Evolutionary conservation across 768 basidiomycete genomes (phyloP), one percentile per base, ranked within the genome.

Genomic region (Suillus occidentalis): DNA sequence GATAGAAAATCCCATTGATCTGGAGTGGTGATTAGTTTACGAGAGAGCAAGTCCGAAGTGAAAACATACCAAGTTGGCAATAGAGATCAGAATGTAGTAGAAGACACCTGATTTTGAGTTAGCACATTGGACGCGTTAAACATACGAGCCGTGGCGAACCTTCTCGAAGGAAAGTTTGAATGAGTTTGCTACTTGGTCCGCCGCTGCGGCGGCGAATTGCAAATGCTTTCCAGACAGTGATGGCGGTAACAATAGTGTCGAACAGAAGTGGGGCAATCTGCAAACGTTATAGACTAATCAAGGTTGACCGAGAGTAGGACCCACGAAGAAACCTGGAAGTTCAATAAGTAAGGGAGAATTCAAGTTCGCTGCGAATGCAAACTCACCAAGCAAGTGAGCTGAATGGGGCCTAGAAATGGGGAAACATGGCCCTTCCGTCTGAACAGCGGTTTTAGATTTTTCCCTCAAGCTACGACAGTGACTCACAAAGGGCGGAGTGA

Each of bases 81-180:
- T 86, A n/a, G 91, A 92, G 72, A 94, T 93, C 68, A 94, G 76
- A 65, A 94, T 83, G 72, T 92, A 94, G 72, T 93, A 94, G 75
- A 92, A 93, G 66, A 93, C 87, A 66, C 91, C 90, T 89, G 69
- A 28, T 47, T 16, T 22, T 69, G 34, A 34, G 49, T 37, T 56
- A 57, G 57, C 61, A 36, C 67, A 16, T 53, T 9, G 20, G 13
- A 36, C 39, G 7, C 28, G 53, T 40, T 25, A 37, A 25, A 56
- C 63, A 61, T 53, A 64, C 63, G 53, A 31, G 52, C 20, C 28
- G 28, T 2, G 9, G 69, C 74, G 42, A 71, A 88, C 89, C 91
- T 82, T 93, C 91, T 60, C 90, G 89, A 68, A 93, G 81, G 76
- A 93, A 93, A 39, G 91, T 93, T 72, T 92, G 91, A 62, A 93